Evolutionary conservation across 2,329 filamentous ascomycete species (phyloP).

Genomic region (Verticillium dahliae): DNA sequence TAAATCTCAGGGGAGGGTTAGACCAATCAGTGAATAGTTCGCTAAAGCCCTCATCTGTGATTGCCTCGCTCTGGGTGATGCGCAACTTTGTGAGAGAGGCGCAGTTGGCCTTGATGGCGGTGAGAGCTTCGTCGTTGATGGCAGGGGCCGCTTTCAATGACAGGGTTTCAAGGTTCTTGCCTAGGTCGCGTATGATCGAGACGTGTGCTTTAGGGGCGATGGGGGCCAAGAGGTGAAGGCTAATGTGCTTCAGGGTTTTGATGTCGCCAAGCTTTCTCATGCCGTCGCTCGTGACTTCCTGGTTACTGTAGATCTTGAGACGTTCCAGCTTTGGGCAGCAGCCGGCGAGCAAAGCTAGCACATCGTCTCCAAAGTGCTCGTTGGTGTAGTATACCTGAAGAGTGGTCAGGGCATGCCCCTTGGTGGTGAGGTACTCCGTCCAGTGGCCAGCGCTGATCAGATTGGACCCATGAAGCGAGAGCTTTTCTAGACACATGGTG

Average conservation of each 20-base stretch:
- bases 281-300: constrained; percentile 60
- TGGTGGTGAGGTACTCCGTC: constrained; percentile 59
- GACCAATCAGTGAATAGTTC: constrained; percentile 69
- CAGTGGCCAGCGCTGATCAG: constrained; percentile 72
- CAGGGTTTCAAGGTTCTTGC: constrained; percentile 64
- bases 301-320: constrained; percentile 78
- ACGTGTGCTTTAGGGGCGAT: constrained; percentile 53
- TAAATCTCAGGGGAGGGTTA: constrained; percentile 62
- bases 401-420: constrained; percentile 58
- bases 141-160: constrained; percentile 65
- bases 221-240: constrained; percentile 57
- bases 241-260: constrained; percentile 63
- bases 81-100: constrained; percentile 67
- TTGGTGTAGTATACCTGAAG: constrained; percentile 82
- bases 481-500: constrained; percentile 58
- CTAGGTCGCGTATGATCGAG: constrained; percentile 54
- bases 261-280: constrained; percentile 59
- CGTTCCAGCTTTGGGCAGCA: constrained; percentile 63
- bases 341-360: constrained; percentile 53
- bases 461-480: constrained; percentile 81
- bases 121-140: constrained; percentile 63
- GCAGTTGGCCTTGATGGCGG: constrained; percentile 65
- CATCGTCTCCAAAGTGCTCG: constrained; percentile 69
- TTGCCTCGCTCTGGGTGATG: constrained; percentile 67
- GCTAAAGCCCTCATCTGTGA: constrained; percentile 69